These are phyloP conservation scores for Apocynum venetum DNA, from an alignment of 257 asterid genomes.

Conservation along the genomic window DNA sequence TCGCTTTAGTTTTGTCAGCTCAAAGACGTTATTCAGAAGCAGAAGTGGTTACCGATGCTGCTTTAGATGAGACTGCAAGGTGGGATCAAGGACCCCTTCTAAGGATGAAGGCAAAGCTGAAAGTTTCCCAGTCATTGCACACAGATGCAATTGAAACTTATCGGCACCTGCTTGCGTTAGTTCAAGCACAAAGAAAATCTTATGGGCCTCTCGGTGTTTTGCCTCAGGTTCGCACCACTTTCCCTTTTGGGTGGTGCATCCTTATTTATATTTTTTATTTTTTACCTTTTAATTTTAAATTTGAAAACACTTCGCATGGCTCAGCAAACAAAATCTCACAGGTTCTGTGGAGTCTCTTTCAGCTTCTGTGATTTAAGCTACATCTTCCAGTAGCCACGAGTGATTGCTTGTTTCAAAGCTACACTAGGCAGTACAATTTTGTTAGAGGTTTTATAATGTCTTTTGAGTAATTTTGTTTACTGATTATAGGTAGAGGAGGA, in stretches of 20 bases:
- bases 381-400: not conserved
- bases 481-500: slow-evolving; percentile 62
- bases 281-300: not conserved
- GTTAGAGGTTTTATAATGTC: not conserved
- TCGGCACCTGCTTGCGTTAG: slow-evolving; percentile 84
- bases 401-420: not conserved
- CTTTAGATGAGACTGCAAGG: slow-evolving; percentile 86
- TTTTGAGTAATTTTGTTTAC: slow-evolving; percentile 6
- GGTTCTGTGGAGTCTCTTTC: slow-evolving; percentile 4
- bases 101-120: slow-evolving; percentile 83
- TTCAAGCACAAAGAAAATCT: slow-evolving; percentile 86
- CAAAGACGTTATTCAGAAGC: slow-evolving; percentile 86
- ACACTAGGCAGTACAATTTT: not conserved
- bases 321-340: not conserved
- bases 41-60: slow-evolving; percentile 85
- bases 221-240: slow-evolving; percentile 51
- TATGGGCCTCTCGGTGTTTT: slow-evolving; percentile 52
- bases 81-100: slow-evolving; percentile 98
- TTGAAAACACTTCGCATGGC: not conserved
- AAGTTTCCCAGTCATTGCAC: slow-evolving; percentile 65
- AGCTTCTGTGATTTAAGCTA: not conserved
- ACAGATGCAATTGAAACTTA: slow-evolving; percentile 84
- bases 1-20: slow-evolving; percentile 83
- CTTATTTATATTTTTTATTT: not conserved
- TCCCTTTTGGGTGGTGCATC: not conserved